These are phyloP conservation scores for Linnemannia elongata DNA, from an alignment of 192 early-diverging fungal genomes.

Conservation along the genomic window DNA sequence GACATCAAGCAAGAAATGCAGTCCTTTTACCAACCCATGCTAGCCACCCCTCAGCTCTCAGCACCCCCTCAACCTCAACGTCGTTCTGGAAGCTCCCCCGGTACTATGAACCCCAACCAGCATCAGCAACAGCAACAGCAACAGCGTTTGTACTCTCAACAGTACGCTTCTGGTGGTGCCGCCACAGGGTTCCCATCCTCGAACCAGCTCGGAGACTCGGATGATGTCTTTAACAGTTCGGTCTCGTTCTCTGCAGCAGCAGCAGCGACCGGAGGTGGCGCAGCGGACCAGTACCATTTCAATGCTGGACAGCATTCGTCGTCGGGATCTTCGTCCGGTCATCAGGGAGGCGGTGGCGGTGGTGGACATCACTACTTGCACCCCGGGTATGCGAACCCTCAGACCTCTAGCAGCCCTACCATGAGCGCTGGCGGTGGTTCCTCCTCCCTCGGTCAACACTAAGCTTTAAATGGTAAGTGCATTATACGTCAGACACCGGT, in stretches of 20 bases:
- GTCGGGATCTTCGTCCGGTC: background rate
- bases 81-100: constrained; percentile 25
- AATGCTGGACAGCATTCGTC: constrained; percentile 3
- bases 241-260: constrained; percentile 12
- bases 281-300: constrained; percentile 18
- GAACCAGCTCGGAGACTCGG: constrained; percentile 19
- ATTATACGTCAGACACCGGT: no score
- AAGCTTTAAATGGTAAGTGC: background rate
- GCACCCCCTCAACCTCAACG: constrained; percentile 9
- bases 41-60: constrained; percentile 23
- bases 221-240: constrained; percentile 24
- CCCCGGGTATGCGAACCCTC: constrained; percentile 13
- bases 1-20: constrained; percentile 48
- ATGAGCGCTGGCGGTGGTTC: constrained; percentile 4
- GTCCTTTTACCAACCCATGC: constrained; percentile 36
- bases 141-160: background rate
- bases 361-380: constrained; percentile 18
- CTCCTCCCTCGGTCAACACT: constrained; percentile 11
- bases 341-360: background rate
- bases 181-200: constrained; percentile 2
- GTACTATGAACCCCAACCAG: background rate
- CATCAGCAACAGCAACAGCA: background rate
- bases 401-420: constrained; percentile 9
- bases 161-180: background rate
- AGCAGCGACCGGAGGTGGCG: background rate